These are phyloP conservation scores for Asparagopsis taxiformis DNA, from an alignment of 31 red algal genomes.

Conservation along the genomic window DNA sequence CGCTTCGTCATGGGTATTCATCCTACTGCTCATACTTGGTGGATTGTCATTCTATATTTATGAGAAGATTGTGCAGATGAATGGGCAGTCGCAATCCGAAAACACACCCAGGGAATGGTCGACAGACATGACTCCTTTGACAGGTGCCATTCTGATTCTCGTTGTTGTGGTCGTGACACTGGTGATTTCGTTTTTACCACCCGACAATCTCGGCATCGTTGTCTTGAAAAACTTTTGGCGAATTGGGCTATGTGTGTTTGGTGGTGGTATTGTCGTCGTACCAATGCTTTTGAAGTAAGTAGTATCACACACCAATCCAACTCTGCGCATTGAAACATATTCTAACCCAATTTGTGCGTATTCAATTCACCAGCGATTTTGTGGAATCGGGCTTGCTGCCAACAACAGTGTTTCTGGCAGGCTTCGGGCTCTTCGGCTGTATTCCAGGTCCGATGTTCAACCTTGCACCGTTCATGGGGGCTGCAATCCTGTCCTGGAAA, in stretches of 20 bases:
- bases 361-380: slow-evolving; percentile 27
- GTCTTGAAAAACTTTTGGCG: slow-evolving; percentile 66
- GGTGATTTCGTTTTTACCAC: slow-evolving; percentile 12
- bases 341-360: not conserved
- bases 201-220: slow-evolving; percentile 9
- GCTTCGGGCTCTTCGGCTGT: slow-evolving; percentile 63
- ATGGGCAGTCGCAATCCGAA: not conserved
- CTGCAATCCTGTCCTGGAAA: slow-evolving; percentile 25
- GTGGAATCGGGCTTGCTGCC: slow-evolving; percentile 53
- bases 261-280: slow-evolving; percentile 72
- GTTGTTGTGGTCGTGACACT: slow-evolving; percentile 17
- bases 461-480: slow-evolving; percentile 70
- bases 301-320: not conserved
- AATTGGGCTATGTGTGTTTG: slow-evolving; percentile 71
- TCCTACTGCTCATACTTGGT: slow-evolving; percentile 40
- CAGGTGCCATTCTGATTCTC: slow-evolving; percentile 33
- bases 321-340: not conserved
- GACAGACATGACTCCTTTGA: slow-evolving; percentile 20
- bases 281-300: slow-evolving; percentile 75
- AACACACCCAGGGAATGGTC: slow-evolving; percentile 6
- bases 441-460: slow-evolving; percentile 85
- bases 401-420: slow-evolving; percentile 49
- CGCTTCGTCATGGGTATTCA: slow-evolving; percentile 49
- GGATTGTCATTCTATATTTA: slow-evolving; percentile 34
- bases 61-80: not conserved